These are phyloP conservation scores for Priceomyces castillae DNA, from an alignment of 805 yeast genomes.

Conservation along the genomic window DNA sequence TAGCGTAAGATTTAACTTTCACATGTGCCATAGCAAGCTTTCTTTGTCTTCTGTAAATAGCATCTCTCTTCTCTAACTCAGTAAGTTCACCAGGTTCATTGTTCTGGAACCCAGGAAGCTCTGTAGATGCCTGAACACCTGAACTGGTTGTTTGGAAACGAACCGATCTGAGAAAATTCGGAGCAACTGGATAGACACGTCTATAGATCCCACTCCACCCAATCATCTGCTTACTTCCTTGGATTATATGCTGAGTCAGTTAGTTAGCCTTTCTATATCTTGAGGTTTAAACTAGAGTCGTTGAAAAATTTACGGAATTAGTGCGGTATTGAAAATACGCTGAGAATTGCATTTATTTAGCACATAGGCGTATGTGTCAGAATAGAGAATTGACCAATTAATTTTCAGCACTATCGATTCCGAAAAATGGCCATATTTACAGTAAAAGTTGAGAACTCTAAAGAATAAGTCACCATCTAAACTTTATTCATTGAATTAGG, in stretches of 20 bases:
- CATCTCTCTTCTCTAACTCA: slow-evolving; percentile 78
- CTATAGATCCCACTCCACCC: slow-evolving; percentile 4
- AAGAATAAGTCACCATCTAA: not conserved
- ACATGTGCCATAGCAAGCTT: slow-evolving; percentile 69
- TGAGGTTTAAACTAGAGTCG: not conserved
- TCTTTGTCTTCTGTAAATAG: slow-evolving; percentile 64
- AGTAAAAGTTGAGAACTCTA: not conserved
- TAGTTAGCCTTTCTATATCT: not conserved
- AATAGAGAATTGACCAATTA: slow-evolving; percentile 3
- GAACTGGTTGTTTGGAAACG: slow-evolving; percentile 2
- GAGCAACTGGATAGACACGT: not conserved
- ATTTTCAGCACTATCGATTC: slow-evolving; percentile 2
- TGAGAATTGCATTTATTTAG: not conserved
- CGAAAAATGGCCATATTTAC: slow-evolving; percentile 5
- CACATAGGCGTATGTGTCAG: not conserved
- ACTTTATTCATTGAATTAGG: not conserved
- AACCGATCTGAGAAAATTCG: not conserved
- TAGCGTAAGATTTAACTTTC: slow-evolving; percentile 70
- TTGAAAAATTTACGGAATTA: slow-evolving; percentile 2
- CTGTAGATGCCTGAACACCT: not conserved
- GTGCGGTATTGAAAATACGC: slow-evolving; percentile 1
- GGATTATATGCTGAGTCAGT: not conserved
- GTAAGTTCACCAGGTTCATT: slow-evolving; percentile 43
- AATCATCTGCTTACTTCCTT: slow-evolving; percentile 1
- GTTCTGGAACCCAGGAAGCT: not conserved